A percentile compares a stretch with the other conserved stretches of the same genome.
Conservation (phyloP, 805 yeast species). For the Suhomyces prunicola region DNA sequence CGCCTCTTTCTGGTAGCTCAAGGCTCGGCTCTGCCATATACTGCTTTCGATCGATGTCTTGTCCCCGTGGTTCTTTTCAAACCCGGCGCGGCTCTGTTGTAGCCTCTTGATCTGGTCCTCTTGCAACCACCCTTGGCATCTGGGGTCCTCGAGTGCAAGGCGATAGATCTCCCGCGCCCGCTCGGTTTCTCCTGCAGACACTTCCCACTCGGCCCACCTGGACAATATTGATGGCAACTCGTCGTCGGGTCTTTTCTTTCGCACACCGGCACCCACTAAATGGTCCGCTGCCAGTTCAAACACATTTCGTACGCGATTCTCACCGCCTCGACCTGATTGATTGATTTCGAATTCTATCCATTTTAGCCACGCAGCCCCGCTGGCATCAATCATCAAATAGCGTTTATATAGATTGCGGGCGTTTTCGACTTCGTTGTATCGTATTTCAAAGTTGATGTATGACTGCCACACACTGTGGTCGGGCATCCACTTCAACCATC, state of each 20-base stretch:
- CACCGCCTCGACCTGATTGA: background rate
- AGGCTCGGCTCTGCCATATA: slow-evolving; percentile 51
- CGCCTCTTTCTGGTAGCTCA: slow-evolving; percentile 51
- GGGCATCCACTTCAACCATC: slow-evolving; percentile 85
- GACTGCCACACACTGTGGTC: slow-evolving; percentile 66
- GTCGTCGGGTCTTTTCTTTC: slow-evolving; percentile 15
- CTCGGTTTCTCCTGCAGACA: slow-evolving; percentile 54
- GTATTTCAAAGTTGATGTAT: slow-evolving; percentile 65
- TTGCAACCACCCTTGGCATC: slow-evolving; percentile 19
- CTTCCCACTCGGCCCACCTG: slow-evolving; percentile 73
- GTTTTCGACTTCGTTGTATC: slow-evolving; percentile 56
- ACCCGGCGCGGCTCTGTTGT: slow-evolving; percentile 42
- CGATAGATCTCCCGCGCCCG: slow-evolving; percentile 59
- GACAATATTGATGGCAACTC: slow-evolving; percentile 36
- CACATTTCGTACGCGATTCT: slow-evolving; percentile 49
- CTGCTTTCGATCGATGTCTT: slow-evolving; percentile 51
- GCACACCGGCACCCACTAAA: slow-evolving; percentile 17
- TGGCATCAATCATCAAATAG: slow-evolving; percentile 46
- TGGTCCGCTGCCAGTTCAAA: slow-evolving; percentile 63
- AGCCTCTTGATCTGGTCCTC: slow-evolving; percentile 24
- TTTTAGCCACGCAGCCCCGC: slow-evolving; percentile 59
- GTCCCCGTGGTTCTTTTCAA: slow-evolving; percentile 66
- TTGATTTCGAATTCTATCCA: slow-evolving; percentile 74
- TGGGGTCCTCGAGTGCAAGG: slow-evolving; percentile 37
- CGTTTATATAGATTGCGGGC: slow-evolving; percentile 58